Evolutionary conservation across 768 basidiomycete genomes (phyloP).

Genomic region (Lactarius pseudohatsudake): DNA sequence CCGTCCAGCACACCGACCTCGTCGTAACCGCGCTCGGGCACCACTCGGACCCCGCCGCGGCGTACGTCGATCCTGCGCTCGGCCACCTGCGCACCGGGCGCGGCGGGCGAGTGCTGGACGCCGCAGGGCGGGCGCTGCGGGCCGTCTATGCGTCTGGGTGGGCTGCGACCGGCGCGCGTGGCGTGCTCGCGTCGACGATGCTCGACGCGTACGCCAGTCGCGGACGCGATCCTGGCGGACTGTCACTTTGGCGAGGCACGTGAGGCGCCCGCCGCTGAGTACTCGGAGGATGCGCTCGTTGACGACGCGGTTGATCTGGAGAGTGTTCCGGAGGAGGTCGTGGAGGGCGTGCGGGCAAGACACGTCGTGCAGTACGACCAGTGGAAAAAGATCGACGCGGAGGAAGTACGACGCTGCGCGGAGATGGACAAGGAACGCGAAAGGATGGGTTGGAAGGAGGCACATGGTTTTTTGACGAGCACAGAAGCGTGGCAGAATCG

Average conservation of each 20-base stretch:
- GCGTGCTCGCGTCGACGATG: slow-evolving; percentile 93
- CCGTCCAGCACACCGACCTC: slow-evolving; percentile 62
- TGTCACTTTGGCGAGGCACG: slow-evolving; percentile 33
- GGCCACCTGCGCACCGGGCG: slow-evolving; percentile 55
- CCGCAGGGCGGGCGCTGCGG: slow-evolving; percentile 40
- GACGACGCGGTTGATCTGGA: slow-evolving; percentile 39
- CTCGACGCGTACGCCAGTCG: slow-evolving; percentile 83
- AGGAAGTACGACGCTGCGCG: slow-evolving; percentile 60
- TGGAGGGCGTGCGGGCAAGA: slow-evolving; percentile 41
- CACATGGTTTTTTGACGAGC: slow-evolving; percentile 35
- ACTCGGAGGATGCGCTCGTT: slow-evolving; percentile 29
- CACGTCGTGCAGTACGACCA: slow-evolving; percentile 61
- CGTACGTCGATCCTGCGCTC: slow-evolving; percentile 59
- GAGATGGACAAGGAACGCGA: slow-evolving; percentile 68
- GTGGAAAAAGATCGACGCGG: slow-evolving; percentile 69
- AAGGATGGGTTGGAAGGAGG: slow-evolving; percentile 71
- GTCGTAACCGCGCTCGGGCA: slow-evolving; percentile 91
- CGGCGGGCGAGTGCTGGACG: slow-evolving; percentile 51
- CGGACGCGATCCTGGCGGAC: slow-evolving; percentile 69
- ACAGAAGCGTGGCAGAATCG: not conserved
- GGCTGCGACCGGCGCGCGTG: slow-evolving; percentile 87
- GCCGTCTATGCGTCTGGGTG: slow-evolving; percentile 92
- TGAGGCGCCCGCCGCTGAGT: not conserved
- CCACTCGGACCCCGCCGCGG: slow-evolving; percentile 57
- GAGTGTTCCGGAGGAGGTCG: slow-evolving; percentile 49